Evolutionary conservation across 2,329 filamentous ascomycete genomes (phyloP).

Genomic region (Clarireedia paspali): DNA sequence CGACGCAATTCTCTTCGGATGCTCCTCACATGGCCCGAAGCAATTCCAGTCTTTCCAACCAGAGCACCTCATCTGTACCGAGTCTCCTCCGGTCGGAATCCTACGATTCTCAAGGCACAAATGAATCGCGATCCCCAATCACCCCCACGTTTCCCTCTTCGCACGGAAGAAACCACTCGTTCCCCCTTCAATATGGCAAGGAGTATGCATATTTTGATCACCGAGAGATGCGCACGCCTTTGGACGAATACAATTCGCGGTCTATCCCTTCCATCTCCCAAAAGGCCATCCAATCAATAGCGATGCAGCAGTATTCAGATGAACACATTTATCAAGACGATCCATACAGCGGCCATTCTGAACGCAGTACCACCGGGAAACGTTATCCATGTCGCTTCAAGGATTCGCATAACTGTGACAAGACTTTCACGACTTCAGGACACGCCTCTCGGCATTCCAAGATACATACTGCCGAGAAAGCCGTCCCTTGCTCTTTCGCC

Average conservation of each 20-base stretch:
- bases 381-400: constrained; percentile 68
- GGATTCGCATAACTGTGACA: constrained; percentile 63
- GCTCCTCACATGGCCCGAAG: constrained; percentile 17
- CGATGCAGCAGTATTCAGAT: constrained; percentile 12
- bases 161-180: constrained; percentile 31
- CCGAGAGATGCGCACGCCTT: background rate
- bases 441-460: constrained; percentile 81
- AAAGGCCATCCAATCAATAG: background rate
- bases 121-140: constrained; percentile 46
- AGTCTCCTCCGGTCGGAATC: constrained; percentile 53
- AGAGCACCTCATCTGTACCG: constrained; percentile 31
- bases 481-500: constrained; percentile 57
- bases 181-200: constrained; percentile 10
- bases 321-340: constrained; percentile 15
- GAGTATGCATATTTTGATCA: background rate
- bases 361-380: constrained; percentile 35
- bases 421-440: constrained; percentile 77
- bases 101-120: constrained; percentile 52
- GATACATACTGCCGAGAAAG: constrained; percentile 76
- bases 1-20: constrained; percentile 5
- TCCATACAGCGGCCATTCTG: constrained; percentile 9
- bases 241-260: background rate
- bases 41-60: constrained; percentile 32
- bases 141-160: constrained; percentile 41
- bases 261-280: background rate